These are phyloP conservation scores for Zopfia rhizophila DNA, from an alignment of 2,329 filamentous ascomycete species.

Conservation along the genomic window DNA sequence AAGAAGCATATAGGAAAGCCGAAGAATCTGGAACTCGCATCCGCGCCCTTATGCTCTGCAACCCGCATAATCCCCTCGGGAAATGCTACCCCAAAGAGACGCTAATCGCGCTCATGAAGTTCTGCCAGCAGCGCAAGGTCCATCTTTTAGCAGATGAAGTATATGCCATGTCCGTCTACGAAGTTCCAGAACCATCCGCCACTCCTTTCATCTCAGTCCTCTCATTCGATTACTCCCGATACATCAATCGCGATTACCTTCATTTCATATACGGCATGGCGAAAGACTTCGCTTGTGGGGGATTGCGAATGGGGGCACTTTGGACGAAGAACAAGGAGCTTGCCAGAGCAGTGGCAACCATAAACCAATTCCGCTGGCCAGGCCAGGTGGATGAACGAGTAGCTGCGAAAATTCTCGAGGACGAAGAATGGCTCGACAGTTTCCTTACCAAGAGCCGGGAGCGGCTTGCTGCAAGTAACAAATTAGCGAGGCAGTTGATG, in stretches of 20 bases:
- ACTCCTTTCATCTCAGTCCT: slow-evolving; percentile 35
- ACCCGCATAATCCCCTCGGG: slow-evolving; percentile 56
- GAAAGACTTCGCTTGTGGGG: slow-evolving; percentile 44
- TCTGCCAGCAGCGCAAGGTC: slow-evolving; percentile 38
- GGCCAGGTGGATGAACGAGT: slow-evolving; percentile 43
- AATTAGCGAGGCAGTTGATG: slow-evolving; percentile 26
- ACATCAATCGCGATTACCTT: slow-evolving; percentile 29
- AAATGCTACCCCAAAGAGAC: slow-evolving; percentile 43
- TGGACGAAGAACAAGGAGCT: slow-evolving; percentile 36
- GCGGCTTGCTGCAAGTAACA: slow-evolving; percentile 30
- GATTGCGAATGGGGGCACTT: slow-evolving; percentile 39
- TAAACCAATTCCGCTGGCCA: slow-evolving; percentile 35
- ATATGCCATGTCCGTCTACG: slow-evolving; percentile 44
- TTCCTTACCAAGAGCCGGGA: slow-evolving; percentile 29
- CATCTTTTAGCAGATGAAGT: slow-evolving; percentile 48
- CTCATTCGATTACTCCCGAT: slow-evolving; percentile 22
- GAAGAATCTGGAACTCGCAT: slow-evolving; percentile 46
- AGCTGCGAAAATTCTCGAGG: slow-evolving; percentile 45
- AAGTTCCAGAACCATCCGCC: slow-evolving; percentile 7
- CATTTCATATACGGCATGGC: slow-evolving; percentile 43
- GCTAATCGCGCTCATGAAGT: slow-evolving; percentile 34
- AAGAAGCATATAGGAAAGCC: slow-evolving; percentile 48
- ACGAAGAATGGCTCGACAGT: slow-evolving; percentile 29
- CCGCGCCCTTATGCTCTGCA: slow-evolving; percentile 55
- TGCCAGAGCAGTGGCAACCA: slow-evolving; percentile 30